A percentile compares a stretch with the other conserved stretches of the same genome.
Evolutionary conservation across 2,329 filamentous ascomycete species (phyloP).

Genomic region (Penicillium sp.): DNA sequence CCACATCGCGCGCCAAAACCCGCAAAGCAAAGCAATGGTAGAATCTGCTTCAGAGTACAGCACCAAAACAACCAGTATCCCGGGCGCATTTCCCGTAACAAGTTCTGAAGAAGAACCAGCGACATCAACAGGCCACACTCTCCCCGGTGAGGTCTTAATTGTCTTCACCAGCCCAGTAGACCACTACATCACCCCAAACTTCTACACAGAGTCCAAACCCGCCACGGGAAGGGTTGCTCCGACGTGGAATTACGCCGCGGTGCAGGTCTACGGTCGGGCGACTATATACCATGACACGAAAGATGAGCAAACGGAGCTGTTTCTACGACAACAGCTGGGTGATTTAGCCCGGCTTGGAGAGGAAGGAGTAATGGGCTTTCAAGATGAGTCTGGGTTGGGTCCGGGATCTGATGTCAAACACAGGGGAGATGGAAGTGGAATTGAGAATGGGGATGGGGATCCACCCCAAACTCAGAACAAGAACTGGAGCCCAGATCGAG

Average conservation of each 20-base stretch:
- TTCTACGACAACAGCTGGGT: slow-evolving; percentile 10
- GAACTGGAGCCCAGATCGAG: background rate
- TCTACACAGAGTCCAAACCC: slow-evolving; percentile 65
- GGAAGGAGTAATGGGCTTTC: slow-evolving; percentile 14
- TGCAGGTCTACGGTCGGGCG: slow-evolving; percentile 26
- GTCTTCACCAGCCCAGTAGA: slow-evolving; percentile 19
- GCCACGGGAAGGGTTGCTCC: slow-evolving; percentile 64
- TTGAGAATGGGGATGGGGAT: background rate
- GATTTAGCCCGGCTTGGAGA: slow-evolving; percentile 17
- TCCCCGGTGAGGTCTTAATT: slow-evolving; percentile 14
- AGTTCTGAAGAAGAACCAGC: background rate
- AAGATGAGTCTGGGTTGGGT: background rate
- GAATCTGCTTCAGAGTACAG: slow-evolving; percentile 2
- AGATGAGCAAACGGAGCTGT: slow-evolving; percentile 3
- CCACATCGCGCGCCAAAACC: slow-evolving; percentile 20
- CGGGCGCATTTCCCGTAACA: background rate
- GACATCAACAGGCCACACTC: background rate
- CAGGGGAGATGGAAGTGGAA: background rate
- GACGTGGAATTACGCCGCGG: slow-evolving; percentile 68
- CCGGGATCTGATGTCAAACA: background rate
- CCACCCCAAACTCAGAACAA: background rate
- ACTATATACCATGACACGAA: slow-evolving; percentile 8
- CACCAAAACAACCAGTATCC: background rate
- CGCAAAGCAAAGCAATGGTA: slow-evolving; percentile 18
- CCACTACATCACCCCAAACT: slow-evolving; percentile 50